Conservation (phyloP, 495 filamentous ascomycete genomes). For the Xylaria castorea region DNA sequence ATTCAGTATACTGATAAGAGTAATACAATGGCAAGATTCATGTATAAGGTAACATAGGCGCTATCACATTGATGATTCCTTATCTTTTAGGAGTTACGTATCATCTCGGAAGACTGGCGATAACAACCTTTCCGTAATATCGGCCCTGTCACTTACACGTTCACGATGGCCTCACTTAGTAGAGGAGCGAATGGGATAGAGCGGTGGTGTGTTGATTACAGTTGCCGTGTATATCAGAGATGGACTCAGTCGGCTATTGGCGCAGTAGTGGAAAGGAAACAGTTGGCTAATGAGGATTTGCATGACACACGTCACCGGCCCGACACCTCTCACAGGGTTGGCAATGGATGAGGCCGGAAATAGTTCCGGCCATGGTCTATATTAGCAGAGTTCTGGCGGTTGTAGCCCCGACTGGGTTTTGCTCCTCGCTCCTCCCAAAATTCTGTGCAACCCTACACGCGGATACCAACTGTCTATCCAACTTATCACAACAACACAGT, state of each 20-base stretch:
- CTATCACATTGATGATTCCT: background rate
- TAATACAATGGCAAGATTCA: background rate
- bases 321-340: background rate
- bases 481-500: background rate
- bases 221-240: background rate
- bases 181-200: background rate
- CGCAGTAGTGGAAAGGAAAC: background rate
- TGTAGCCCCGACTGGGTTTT: background rate
- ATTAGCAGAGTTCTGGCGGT: constrained; percentile 32
- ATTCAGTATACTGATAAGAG: constrained; percentile 9
- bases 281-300: constrained; percentile 9
- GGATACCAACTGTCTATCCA: background rate
- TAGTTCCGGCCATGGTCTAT: constrained; percentile 43
- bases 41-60: background rate
- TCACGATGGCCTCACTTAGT: constrained; percentile 14
- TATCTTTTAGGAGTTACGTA: background rate
- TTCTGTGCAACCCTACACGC: background rate
- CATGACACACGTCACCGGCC: constrained; percentile 16
- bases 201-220: background rate
- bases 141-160: background rate
- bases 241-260: background rate
- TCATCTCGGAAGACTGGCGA: background rate
- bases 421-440: constrained; percentile 18
- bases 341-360: constrained; percentile 39
- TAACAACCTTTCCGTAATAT: background rate